These are phyloP conservation scores for Penicillium sp. DNA, from an alignment of 2,329 filamentous ascomycete species.

Conservation along the genomic window DNA sequence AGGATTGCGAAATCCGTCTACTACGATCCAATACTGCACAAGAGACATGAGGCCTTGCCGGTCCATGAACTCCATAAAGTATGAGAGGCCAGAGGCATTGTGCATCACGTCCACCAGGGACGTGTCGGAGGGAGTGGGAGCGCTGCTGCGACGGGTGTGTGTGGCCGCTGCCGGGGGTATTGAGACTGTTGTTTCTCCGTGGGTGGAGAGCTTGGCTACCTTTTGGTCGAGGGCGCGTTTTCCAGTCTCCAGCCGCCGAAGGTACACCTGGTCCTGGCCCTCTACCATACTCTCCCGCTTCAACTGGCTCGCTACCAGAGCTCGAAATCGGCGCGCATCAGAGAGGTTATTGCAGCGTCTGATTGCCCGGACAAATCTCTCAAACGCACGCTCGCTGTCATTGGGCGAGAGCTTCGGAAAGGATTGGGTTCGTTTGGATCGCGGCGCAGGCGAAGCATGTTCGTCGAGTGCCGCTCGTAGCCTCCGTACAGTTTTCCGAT, in stretches of 20 bases:
- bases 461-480: slow-evolving; percentile 87
- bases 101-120: slow-evolving; percentile 80
- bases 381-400: slow-evolving; percentile 88
- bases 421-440: slow-evolving; percentile 55
- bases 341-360: slow-evolving; percentile 84
- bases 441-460: slow-evolving; percentile 77
- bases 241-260: slow-evolving; percentile 84
- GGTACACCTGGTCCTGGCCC: slow-evolving; percentile 75
- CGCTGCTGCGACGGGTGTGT: slow-evolving; percentile 29
- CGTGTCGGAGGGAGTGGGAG: slow-evolving; percentile 66
- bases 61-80: slow-evolving; percentile 99
- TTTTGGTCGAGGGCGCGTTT: slow-evolving; percentile 84
- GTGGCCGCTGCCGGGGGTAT: slow-evolving; percentile 21
- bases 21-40: slow-evolving; percentile 97
- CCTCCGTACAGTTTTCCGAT: slow-evolving; percentile 89
- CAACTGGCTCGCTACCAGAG: slow-evolving; percentile 84
- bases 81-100: slow-evolving; percentile 84
- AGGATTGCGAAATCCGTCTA: slow-evolving; percentile 91
- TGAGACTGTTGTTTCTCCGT: slow-evolving; percentile 46
- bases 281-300: slow-evolving; percentile 76
- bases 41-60: slow-evolving; percentile 77
- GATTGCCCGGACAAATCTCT: slow-evolving; percentile 86
- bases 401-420: slow-evolving; percentile 75
- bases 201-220: slow-evolving; percentile 71
- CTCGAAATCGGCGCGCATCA: slow-evolving; percentile 85